Evolutionary conservation across 345 rosid species (phyloP).

Genomic region (Pistacia integerrima): DNA sequence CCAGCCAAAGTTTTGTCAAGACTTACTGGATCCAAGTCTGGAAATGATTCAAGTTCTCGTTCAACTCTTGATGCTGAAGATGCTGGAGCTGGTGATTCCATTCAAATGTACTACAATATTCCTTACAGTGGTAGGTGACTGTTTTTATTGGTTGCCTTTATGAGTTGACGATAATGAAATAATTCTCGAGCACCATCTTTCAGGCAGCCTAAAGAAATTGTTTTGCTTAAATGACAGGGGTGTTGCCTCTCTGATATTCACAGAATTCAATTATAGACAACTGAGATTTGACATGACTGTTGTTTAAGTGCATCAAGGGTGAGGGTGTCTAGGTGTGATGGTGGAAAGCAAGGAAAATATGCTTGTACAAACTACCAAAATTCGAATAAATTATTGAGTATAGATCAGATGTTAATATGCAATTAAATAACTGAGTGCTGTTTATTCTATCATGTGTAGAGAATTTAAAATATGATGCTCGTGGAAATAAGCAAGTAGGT

Average conservation of each 20-base stretch:
- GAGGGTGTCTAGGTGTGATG: not conserved
- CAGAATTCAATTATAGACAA: not conserved
- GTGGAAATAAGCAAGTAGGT: not conserved
- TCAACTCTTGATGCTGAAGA: slow-evolving; percentile 24
- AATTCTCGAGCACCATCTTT: slow-evolving; percentile 1
- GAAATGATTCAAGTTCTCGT: slow-evolving; percentile 34
- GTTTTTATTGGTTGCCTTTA: slow-evolving; percentile 10
- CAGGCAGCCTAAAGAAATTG: not conserved
- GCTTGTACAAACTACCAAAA: not conserved
- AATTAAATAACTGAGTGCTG: not conserved
- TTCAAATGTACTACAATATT: slow-evolving; percentile 24
- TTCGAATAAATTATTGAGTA: not conserved
- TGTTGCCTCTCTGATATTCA: not conserved
- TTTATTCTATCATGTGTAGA: not conserved
- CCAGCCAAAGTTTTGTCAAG: slow-evolving; percentile 27
- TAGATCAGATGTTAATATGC: not conserved
- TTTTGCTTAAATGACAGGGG: not conserved
- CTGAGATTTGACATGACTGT: not conserved
- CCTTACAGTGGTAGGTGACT: slow-evolving; percentile 31
- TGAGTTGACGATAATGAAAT: slow-evolving; percentile 4
- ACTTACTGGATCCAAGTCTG: slow-evolving; percentile 15
- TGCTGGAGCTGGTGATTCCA: slow-evolving; percentile 27
- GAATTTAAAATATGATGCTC: not conserved
- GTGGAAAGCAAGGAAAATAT: not conserved
- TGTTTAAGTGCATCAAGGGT: not conserved